Evolutionary conservation across 208 protist genomes (phyloP).

Genomic region (Acanthamoeba lenticulata): DNA sequence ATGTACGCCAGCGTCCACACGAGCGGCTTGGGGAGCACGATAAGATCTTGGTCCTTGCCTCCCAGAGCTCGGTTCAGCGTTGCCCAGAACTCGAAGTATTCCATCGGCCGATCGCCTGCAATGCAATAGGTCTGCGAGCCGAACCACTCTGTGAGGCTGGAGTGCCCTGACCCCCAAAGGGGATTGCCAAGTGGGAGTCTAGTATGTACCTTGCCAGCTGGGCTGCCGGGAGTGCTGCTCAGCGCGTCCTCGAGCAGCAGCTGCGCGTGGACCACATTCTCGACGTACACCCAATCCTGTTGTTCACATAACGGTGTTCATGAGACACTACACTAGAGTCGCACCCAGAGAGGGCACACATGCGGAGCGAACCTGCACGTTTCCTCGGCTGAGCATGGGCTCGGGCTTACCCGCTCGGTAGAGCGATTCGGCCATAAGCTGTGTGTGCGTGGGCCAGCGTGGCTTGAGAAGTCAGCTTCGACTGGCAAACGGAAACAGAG

Average conservation of each 20-base stretch:
- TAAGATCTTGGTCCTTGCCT: neutral
- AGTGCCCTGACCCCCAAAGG: neutral
- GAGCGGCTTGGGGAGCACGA: neutral
- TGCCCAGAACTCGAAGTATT: conserved; percentile 14
- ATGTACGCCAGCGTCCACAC: neutral
- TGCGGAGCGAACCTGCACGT: neutral
- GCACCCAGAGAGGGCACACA: neutral
- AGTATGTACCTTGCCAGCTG: conserved; percentile 47
- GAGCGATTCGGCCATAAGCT: conserved; percentile 19
- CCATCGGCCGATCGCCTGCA: conserved; percentile 9
- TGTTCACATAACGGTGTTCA: too few species aligned
- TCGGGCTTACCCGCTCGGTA: neutral
- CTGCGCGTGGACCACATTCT: conserved; percentile 78
- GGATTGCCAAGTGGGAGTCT: neutral
- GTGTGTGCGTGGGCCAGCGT: too few species aligned
- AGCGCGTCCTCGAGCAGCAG: conserved; percentile 69
- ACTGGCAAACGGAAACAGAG: neutral
- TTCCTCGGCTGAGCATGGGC: neutral
- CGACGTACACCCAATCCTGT: conserved; percentile 78
- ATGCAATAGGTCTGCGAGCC: conserved; percentile 14
- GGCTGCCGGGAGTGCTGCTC: neutral
- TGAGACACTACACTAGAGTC: neutral
- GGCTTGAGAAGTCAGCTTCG: neutral
- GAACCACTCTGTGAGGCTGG: neutral
- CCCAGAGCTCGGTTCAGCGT: neutral